These are phyloP conservation scores for Huntiella moniliformis DNA, from an alignment of 2,329 filamentous ascomycete species.

Conservation along the genomic window DNA sequence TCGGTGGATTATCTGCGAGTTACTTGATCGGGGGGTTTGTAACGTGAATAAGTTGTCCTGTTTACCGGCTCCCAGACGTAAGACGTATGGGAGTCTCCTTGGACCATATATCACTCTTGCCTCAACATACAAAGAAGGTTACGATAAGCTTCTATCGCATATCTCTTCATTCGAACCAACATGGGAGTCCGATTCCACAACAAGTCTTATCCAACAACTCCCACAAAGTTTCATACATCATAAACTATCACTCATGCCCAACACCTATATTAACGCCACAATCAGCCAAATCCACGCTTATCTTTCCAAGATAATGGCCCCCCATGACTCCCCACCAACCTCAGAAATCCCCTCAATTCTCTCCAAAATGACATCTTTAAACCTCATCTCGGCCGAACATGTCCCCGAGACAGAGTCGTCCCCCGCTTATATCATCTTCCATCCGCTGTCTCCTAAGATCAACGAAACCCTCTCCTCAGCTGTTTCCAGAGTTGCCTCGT, in stretches of 20 bases:
- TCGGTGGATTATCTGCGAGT: conserved; percentile 65
- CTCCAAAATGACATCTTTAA: conserved; percentile 34
- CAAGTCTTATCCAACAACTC: conserved; percentile 50
- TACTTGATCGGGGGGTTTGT: conserved; percentile 31
- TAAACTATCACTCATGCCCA: conserved; percentile 53
- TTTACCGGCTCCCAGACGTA: conserved; percentile 4
- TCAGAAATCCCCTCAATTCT: conserved; percentile 29
- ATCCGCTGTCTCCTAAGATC: conserved; percentile 17
- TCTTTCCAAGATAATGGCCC: conserved; percentile 35
- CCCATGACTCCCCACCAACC: conserved; percentile 21
- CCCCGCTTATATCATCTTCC: conserved; percentile 32
- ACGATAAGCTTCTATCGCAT: conserved; percentile 39
- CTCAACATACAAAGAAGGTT: conserved; percentile 38
- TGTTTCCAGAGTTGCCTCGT: too few species aligned
- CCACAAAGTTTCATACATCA: conserved; percentile 54
- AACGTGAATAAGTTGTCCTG: conserved; percentile 31
- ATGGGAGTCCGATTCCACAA: conserved; percentile 58
- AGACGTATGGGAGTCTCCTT: conserved; percentile 27
- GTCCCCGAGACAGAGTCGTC: conserved; percentile 22
- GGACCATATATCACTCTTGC: conserved; percentile 56
- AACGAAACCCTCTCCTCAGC: too few species aligned
- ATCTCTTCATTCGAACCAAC: conserved; percentile 35
- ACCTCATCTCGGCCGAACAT: conserved; percentile 34
- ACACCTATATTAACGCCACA: conserved; percentile 46
- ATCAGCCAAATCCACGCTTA: conserved; percentile 31